Evolutionary conservation across 2,329 filamentous ascomycete genomes (phyloP).

Genomic region (Acephala macrosclerotiorum): DNA sequence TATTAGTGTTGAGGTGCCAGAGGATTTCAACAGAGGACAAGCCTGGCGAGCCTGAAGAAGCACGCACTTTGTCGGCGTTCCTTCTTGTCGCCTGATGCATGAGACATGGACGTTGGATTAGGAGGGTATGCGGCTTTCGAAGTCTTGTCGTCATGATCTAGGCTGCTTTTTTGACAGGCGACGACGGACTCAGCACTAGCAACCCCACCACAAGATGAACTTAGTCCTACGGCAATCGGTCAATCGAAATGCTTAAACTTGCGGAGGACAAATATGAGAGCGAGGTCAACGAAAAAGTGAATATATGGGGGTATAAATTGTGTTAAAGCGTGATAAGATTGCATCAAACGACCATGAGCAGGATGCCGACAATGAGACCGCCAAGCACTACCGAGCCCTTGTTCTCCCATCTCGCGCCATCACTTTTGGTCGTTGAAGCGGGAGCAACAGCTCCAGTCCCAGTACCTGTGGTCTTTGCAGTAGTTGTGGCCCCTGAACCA

Average conservation of each 20-base stretch:
- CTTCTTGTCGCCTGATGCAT: too few species aligned
- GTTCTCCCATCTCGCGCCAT: background rate
- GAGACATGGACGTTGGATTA: too few species aligned
- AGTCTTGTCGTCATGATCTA: conserved; percentile 8
- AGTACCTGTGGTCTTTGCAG: conserved; percentile 1
- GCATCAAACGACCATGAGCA: background rate
- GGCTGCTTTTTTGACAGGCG: background rate
- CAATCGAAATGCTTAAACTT: too few species aligned
- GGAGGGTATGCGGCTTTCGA: background rate
- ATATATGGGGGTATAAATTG: too few species aligned
- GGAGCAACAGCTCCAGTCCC: background rate
- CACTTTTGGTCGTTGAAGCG: background rate
- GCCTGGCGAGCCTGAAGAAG: too few species aligned
- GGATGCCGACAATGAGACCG: background rate
- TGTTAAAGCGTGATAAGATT: too few species aligned
- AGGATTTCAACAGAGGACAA: too few species aligned
- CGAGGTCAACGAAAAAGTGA: too few species aligned
- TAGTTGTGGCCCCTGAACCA: background rate
- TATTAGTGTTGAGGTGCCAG: background rate
- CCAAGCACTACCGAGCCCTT: background rate
- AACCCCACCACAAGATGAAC: background rate
- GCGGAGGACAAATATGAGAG: too few species aligned
- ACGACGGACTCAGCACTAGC: conserved; percentile 4
- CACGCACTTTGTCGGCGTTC: too few species aligned
- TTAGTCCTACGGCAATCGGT: too few species aligned